phyloP scores from a whole-genome alignment of 2,329 filamentous ascomycete genomes.

The Aaosphaeria pasadenensis region DNA sequence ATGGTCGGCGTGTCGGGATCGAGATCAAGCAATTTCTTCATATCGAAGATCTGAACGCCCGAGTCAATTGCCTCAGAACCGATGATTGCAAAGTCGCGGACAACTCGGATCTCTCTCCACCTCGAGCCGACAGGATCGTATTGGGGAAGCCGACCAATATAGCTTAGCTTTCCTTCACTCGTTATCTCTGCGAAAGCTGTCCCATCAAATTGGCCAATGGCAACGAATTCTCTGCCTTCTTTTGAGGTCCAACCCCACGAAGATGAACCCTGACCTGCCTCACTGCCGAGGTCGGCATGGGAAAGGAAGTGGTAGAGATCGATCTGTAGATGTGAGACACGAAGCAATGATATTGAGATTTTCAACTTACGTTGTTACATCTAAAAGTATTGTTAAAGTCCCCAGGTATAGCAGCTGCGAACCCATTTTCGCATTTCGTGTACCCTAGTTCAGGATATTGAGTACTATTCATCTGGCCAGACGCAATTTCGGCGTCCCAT shows the following conservation, averaged over 20 bases:
- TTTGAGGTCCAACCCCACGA: conserved; percentile 53
- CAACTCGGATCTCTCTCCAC: conserved; percentile 50
- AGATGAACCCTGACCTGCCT: conserved; percentile 35
- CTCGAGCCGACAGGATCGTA: conserved; percentile 41
- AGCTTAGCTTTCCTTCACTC: conserved; percentile 46
- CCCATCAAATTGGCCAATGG: conserved; percentile 46
- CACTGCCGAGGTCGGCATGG: conserved; percentile 51
- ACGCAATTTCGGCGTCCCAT: conserved; percentile 5
- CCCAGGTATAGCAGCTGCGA: conserved; percentile 31
- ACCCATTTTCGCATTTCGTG: conserved; percentile 28
- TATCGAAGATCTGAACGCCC: conserved; percentile 60
- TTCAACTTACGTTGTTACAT: conserved; percentile 31
- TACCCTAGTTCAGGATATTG: conserved; percentile 27
- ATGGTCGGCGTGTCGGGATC: conserved; percentile 20
- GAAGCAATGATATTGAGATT: too few species aligned
- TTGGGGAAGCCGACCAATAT: conserved; percentile 51
- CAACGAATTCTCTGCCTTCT: conserved; percentile 52
- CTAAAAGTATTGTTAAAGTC: conserved; percentile 32
- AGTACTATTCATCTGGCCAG: conserved; percentile 23
- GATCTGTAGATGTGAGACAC: conserved; percentile 27
- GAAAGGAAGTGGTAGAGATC: conserved; percentile 55
- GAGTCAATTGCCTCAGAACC: conserved; percentile 40
- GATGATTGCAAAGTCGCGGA: conserved; percentile 37
- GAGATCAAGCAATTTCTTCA: conserved; percentile 44
- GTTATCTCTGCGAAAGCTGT: conserved; percentile 37